A percentile compares a stretch with the other conserved stretches of the same genome.
Conservation (phyloP, 1,284 basidiomycete species). For the Cryptococcus wingfieldii region DNA sequence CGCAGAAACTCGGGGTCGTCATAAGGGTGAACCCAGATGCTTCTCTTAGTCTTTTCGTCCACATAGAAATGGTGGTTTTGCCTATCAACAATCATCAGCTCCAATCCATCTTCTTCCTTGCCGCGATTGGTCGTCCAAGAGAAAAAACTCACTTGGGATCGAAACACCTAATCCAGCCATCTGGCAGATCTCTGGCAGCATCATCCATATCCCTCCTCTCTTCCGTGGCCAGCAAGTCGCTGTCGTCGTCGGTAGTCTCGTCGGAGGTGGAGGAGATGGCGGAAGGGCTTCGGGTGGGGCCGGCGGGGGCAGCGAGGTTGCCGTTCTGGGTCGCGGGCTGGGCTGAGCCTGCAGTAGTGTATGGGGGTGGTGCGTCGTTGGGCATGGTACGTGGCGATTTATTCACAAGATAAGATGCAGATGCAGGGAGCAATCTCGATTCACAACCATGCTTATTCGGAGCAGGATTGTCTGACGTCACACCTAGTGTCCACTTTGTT, state of each 20-base stretch:
- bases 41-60: conserved; percentile 33
- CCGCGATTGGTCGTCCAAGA: background rate
- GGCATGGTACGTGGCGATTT: no score
- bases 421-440: no score
- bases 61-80: conserved; percentile 41
- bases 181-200: conserved; percentile 38
- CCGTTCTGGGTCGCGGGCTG: no score
- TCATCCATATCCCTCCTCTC: conserved; percentile 33
- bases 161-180: conserved; percentile 44
- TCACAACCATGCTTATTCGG: no score
- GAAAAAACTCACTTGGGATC: conserved; percentile 32
- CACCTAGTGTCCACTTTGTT: no score
- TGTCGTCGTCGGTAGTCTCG: conserved; percentile 7
- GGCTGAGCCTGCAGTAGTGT: no score
- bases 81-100: conserved; percentile 13
- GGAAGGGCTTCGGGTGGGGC: conserved; percentile 16
- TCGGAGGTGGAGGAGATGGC: conserved; percentile 18
- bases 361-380: no score
- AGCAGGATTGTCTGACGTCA: no score
- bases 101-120: background rate
- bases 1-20: conserved; percentile 41
- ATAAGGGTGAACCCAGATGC: conserved; percentile 43
- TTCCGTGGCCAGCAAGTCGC: conserved; percentile 12
- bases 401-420: no score
- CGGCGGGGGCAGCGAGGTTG: conserved; percentile 3